Base-by-base conservation (phyloP, 768 basidiomycete species). In the Leccinum boreale region DNA sequence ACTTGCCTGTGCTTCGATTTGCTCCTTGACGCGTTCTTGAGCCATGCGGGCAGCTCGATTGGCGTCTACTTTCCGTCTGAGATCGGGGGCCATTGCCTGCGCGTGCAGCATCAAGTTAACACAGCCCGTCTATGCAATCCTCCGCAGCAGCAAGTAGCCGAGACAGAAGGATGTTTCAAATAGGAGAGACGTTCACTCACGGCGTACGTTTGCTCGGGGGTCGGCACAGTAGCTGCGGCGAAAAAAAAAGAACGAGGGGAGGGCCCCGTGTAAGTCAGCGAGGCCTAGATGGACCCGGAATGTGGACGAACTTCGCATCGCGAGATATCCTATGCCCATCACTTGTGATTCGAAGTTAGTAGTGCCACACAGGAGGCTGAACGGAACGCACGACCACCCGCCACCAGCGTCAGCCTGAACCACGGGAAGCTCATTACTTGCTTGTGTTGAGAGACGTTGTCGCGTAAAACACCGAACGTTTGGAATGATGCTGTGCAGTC, bases 61-160 rank as follows among this genome's bases (percentile, higher is more conserved):
- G 3, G 80, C 81, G 62, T 89, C 87, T 17, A 88, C 86, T 63
- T 81, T 82, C 49, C 81, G 79, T 62, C 78, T 79, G 59, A 87
- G 69, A 73, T 85, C 85, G 60, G 87, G 86, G 21, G 86, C 78
- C 78, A 89, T 77, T 67, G 78, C 74, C 86, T 87, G 60, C 24
- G 56, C 39, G 54, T 42, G 39, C 28, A 53, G 55, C 42, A 63
- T 53, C 14, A 28, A 19, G 19, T 44, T 9, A 44, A 31, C 44
- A 48, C 45, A 28, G 31, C 56, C 24, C 36, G 19, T 15, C 26
- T 7, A 28, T 11, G 14, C 29, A 29, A 62, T 23, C n/a, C 35
- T 47, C 59, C 48, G 21, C 45, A 10, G n/a, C n/a, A 42, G n/a
- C n/a, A 14, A 42, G 5, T 42, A 46, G 49, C 14, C 29, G 12